phyloP scores from a whole-genome alignment of 2,329 filamentous ascomycete species.

The Colletotrichum abscissum region DNA sequence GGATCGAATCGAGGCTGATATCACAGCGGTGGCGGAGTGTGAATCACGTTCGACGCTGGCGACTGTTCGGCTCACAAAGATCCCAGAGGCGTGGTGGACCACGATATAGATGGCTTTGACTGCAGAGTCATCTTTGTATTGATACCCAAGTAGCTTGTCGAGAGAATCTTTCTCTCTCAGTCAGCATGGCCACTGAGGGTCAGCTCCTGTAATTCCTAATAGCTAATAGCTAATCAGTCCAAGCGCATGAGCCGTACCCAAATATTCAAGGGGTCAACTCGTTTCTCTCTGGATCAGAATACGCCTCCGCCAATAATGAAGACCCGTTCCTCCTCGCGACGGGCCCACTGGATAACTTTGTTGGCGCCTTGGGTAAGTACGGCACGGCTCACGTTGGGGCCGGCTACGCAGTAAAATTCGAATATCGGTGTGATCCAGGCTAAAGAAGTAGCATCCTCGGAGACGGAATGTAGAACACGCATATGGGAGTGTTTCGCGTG shows the following conservation, averaged over 20 bases:
- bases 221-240: not conserved
- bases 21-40: not conserved
- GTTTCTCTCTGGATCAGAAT: conserved; percentile 55
- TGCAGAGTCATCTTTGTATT: not conserved
- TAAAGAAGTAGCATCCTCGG: conserved; percentile 80
- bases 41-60: not conserved
- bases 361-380: conserved; percentile 88
- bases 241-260: no score
- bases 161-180: not conserved
- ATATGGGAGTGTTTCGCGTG: conserved; percentile 86
- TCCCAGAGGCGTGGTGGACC: conserved; percentile 25
- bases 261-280: no score
- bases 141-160: conserved; percentile 6
- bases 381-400: conserved; percentile 72
- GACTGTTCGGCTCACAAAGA: not conserved
- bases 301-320: conserved; percentile 99
- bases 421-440: conserved; percentile 94
- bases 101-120: not conserved
- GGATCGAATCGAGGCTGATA: not conserved
- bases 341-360: conserved; percentile 90
- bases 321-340: conserved; percentile 89
- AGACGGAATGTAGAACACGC: conserved; percentile 85
- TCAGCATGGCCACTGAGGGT: not conserved
- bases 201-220: conserved; percentile 3
- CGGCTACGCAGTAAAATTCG: conserved; percentile 95